phyloP scores from a whole-genome alignment of 805 yeast genomes.

The Saccharomycopsis olivae region DNA sequence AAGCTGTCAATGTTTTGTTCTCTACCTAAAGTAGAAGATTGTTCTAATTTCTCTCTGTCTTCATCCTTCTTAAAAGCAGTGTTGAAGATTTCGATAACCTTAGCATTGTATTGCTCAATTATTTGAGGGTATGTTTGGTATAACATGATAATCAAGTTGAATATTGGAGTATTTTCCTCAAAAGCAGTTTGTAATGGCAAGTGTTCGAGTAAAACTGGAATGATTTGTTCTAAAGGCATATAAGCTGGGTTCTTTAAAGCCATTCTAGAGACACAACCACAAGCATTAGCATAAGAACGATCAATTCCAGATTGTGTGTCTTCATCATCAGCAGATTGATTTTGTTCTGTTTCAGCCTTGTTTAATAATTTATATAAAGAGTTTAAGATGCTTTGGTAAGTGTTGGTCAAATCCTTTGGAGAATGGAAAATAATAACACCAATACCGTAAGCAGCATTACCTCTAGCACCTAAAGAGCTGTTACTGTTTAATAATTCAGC shows the following conservation, averaged over 20 bases:
- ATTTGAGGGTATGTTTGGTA: conserved; percentile 52
- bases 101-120: conserved; percentile 44
- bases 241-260: conserved; percentile 58
- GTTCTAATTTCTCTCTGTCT: conserved; percentile 58
- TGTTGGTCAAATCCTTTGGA: conserved; percentile 42
- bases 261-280: conserved; percentile 96
- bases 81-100: conserved; percentile 57
- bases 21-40: conserved; percentile 74
- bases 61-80: conserved; percentile 64
- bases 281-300: conserved; percentile 85
- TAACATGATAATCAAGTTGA: conserved; percentile 62
- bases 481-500: conserved; percentile 60
- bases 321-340: conserved; percentile 50
- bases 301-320: conserved; percentile 70
- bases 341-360: conserved; percentile 62
- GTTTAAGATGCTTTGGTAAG: conserved; percentile 59
- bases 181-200: conserved; percentile 81
- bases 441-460: conserved; percentile 93
- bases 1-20: conserved; percentile 69
- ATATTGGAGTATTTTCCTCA: conserved; percentile 90
- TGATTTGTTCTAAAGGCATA: conserved; percentile 68
- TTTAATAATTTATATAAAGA: conserved; percentile 61
- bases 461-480: conserved; percentile 78
- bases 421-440: conserved; percentile 57
- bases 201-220: conserved; percentile 64